A percentile compares a stretch with the other conserved stretches of the same genome.
Conservation (phyloP, 1,284 basidiomycete genomes). For the Moesziomyces globuligerus region DNA sequence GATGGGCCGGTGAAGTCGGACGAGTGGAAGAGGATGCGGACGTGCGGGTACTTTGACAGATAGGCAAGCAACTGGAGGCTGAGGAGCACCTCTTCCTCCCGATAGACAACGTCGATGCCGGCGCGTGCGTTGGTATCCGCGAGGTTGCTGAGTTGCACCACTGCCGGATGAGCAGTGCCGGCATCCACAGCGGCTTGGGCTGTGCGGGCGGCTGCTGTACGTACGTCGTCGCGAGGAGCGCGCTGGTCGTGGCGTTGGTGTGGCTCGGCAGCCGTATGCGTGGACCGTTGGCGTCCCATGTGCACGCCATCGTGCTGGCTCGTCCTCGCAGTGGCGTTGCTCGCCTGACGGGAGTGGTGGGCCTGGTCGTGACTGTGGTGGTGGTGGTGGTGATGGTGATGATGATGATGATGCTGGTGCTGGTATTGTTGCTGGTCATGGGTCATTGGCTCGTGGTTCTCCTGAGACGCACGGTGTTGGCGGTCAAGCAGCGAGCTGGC, state of each 20-base stretch:
- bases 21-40: constrained; percentile 90
- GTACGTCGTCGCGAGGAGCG: constrained; percentile 17
- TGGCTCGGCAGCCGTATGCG: constrained; percentile 9
- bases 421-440: constrained; percentile 2
- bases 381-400: constrained; percentile 15
- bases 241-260: constrained; percentile 16
- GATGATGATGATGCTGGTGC: constrained; percentile 17
- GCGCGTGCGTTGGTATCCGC: constrained; percentile 31
- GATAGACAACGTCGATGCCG: constrained; percentile 71
- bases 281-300: constrained; percentile 5
- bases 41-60: constrained; percentile 96
- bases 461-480: not conserved
- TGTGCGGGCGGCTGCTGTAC: constrained; percentile 6
- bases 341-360: not conserved
- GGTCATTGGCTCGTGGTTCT: constrained; percentile 1
- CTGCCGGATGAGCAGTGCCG: constrained; percentile 27
- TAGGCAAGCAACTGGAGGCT: constrained; percentile 93
- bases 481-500: constrained; percentile 19
- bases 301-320: constrained; percentile 8
- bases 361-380: constrained; percentile 12
- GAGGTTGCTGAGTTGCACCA: constrained; percentile 37
- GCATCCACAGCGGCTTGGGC: constrained; percentile 19
- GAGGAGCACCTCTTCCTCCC: constrained; percentile 93
- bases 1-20: constrained; percentile 52
- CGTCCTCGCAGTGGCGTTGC: constrained; percentile 2